Evolutionary conservation across 192 early-diverging fungal species (phyloP).

Genomic region (Borealophlyctis nickersoniae): DNA sequence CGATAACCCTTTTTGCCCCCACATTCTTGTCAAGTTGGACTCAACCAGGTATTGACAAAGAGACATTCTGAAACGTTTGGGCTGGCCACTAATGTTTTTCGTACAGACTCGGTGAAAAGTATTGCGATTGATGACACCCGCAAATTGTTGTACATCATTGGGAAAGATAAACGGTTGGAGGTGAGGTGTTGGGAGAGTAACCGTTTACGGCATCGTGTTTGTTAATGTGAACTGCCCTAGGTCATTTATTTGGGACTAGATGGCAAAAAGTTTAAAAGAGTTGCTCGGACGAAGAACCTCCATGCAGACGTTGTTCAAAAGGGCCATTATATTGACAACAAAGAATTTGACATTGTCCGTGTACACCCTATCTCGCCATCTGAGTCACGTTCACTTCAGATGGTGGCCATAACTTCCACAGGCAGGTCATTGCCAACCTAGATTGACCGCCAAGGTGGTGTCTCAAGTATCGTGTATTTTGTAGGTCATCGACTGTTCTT

Average conservation of each 20-base stretch:
- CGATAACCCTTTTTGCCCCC: slow-evolving; percentile 69
- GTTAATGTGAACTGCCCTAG: slow-evolving; percentile 26
- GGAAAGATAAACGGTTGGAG: slow-evolving; percentile 65
- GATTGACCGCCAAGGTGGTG: too few relatives aligned
- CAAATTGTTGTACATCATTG: slow-evolving; percentile 68
- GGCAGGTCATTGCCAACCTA: too few relatives aligned
- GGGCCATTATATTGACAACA: slow-evolving; percentile 33
- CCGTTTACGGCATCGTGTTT: too few relatives aligned
- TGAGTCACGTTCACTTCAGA: slow-evolving; percentile 66
- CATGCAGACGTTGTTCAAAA: slow-evolving; percentile 19
- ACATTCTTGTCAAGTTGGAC: slow-evolving; percentile 35
- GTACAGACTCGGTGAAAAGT: slow-evolving; percentile 7
- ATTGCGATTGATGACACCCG: slow-evolving; percentile 69
- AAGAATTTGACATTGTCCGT: slow-evolving; percentile 67
- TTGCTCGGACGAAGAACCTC: slow-evolving; percentile 42
- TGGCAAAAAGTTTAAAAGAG: slow-evolving; percentile 54
- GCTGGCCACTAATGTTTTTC: too few relatives aligned
- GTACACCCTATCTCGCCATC: slow-evolving; percentile 62
- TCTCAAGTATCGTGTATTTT: too few relatives aligned
- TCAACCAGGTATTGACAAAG: background rate
- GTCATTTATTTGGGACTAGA: slow-evolving; percentile 57
- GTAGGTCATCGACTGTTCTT: slow-evolving; percentile 23
- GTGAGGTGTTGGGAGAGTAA: too few relatives aligned
- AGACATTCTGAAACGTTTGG: too few relatives aligned
- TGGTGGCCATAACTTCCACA: slow-evolving; percentile 77